A percentile compares a stretch with the other conserved stretches of the same genome.
These are phyloP conservation scores for Filobasidium uniguttulatum DNA, from an alignment of 1,284 basidiomycete genomes.

Conservation along the genomic window DNA sequence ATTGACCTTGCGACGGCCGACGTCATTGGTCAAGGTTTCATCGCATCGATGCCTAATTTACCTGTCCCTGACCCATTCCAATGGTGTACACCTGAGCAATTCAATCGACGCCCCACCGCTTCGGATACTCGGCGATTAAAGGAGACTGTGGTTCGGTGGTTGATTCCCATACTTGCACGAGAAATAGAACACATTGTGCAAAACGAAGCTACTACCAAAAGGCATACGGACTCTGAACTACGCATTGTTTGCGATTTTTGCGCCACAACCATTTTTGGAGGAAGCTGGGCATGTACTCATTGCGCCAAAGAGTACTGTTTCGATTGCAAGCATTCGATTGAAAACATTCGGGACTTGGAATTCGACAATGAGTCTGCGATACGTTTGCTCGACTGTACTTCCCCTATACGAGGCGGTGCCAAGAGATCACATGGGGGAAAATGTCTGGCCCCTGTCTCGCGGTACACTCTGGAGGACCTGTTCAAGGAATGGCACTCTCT, in stretches of 20 bases:
- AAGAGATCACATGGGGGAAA: constrained; percentile 21
- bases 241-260: constrained; percentile 81
- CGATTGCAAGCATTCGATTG: constrained; percentile 50
- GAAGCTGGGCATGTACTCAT: constrained; percentile 72
- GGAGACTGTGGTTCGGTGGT: constrained; percentile 50
- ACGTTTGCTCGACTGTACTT: neutral
- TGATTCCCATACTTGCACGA: constrained; percentile 52
- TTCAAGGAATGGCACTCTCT: constrained; percentile 40
- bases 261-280: constrained; percentile 78
- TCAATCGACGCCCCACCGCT: constrained; percentile 25
- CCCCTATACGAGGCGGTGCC: constrained; percentile 4
- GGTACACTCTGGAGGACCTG: constrained; percentile 56
- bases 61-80: constrained; percentile 19
- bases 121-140: constrained; percentile 24
- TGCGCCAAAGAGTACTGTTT: constrained; percentile 83
- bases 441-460: constrained; percentile 65
- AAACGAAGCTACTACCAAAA: constrained; percentile 51
- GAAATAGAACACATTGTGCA: constrained; percentile 57
- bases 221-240: constrained; percentile 54
- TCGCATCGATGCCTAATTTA: constrained; percentile 22
- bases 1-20: constrained; percentile 26
- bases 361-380: neutral
- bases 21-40: constrained; percentile 24
- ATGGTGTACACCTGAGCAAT: constrained; percentile 23
- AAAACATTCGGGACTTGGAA: constrained; percentile 45